Evolutionary conservation across 306 rosid species (phyloP).

Genomic region (Purshia tridentata): DNA sequence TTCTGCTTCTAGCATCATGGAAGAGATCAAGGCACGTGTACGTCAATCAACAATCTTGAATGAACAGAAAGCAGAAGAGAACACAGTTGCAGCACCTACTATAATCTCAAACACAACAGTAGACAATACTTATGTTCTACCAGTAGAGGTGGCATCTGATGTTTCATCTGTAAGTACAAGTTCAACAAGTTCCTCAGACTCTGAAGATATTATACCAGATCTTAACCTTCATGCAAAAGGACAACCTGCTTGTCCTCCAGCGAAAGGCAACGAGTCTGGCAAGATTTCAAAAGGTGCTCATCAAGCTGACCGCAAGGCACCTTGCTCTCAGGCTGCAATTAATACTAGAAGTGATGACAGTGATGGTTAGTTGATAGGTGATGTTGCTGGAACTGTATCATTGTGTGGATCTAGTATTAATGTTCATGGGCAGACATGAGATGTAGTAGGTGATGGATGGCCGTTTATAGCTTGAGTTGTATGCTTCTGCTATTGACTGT

Average conservation of each 20-base stretch:
- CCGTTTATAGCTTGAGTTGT: neutral
- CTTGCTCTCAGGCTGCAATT: neutral
- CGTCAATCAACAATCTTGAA: constrained; percentile 12
- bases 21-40: constrained; percentile 14
- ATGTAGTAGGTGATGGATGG: neutral
- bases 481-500: neutral
- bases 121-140: constrained; percentile 18
- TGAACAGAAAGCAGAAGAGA: constrained; percentile 25
- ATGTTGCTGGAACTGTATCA: neutral
- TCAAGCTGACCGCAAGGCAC: neutral
- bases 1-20: neutral
- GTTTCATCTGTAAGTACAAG: constrained; percentile 44
- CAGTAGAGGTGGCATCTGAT: constrained; percentile 22
- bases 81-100: constrained; percentile 14
- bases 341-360: constrained; percentile 13
- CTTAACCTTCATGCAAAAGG: neutral
- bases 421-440: neutral
- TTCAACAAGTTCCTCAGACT: constrained; percentile 48
- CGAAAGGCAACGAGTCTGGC: neutral
- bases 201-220: constrained; percentile 16
- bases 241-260: neutral
- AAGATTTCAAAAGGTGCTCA: neutral
- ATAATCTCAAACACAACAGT: constrained; percentile 11
- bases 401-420: neutral
- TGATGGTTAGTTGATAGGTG: constrained; percentile 1